A percentile compares a stretch with the other conserved stretches of the same genome.
phyloP scores from a whole-genome alignment of 495 filamentous ascomycete species.

The Cercophora newfieldiana region DNA sequence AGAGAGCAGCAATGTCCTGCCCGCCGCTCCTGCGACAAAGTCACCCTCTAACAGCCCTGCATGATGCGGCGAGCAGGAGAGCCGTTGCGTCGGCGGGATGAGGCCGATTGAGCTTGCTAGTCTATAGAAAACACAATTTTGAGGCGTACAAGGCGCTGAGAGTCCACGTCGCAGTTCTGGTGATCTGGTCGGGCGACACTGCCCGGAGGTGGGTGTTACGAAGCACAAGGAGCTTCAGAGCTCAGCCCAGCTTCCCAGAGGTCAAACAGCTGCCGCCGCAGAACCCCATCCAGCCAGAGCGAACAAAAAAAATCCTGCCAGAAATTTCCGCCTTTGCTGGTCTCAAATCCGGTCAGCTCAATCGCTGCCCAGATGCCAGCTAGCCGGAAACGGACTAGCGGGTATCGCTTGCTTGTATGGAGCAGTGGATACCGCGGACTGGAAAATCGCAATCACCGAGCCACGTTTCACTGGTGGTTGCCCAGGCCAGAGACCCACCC shows the following conservation, averaged over 20 bases:
- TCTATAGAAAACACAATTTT: not conserved
- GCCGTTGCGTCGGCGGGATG: not conserved
- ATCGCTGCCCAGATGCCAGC: slow-evolving; percentile 2
- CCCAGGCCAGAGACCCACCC: not conserved
- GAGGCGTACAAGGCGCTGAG: not conserved
- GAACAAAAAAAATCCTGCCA: slow-evolving; percentile 9
- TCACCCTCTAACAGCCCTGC: slow-evolving; percentile 23
- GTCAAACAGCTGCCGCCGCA: slow-evolving; percentile 14
- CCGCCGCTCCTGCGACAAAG: not conserved
- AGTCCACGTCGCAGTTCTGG: not conserved
- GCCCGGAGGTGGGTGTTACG: slow-evolving; percentile 28
- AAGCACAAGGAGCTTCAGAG: slow-evolving; percentile 25
- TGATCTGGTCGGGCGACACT: slow-evolving; percentile 3
- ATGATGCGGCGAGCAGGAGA: slow-evolving; percentile 13
- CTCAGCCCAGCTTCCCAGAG: not conserved
- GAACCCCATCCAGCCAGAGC: not conserved
- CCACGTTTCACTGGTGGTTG: not conserved
- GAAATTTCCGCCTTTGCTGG: slow-evolving; percentile 13
- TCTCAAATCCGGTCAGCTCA: slow-evolving; percentile 7
- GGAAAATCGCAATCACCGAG: slow-evolving; percentile 7
- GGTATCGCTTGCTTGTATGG: not conserved
- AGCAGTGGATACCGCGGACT: not conserved
- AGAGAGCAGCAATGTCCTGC: slow-evolving; percentile 5
- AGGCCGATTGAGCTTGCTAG: not conserved
- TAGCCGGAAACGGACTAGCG: slow-evolving; percentile 16